Conservation (phyloP, 2,329 filamentous ascomycete genomes). For the Triangularia setosa region DNA sequence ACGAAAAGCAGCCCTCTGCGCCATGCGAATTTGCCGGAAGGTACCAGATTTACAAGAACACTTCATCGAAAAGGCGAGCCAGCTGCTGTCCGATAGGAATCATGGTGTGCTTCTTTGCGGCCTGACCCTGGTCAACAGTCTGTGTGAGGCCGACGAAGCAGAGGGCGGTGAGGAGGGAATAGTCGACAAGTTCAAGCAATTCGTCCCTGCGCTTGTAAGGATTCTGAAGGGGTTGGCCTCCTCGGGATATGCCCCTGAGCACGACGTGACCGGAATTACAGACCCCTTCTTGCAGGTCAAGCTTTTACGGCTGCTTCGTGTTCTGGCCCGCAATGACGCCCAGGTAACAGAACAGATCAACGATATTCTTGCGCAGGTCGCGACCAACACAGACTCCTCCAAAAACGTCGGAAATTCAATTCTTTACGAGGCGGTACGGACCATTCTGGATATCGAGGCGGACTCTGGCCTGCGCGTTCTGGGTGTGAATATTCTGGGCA, state of each 20-base stretch:
- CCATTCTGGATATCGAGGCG: slow-evolving; percentile 96
- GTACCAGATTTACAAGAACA: slow-evolving; percentile 96
- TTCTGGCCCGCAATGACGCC: slow-evolving; percentile 80
- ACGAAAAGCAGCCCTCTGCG: slow-evolving; percentile 94
- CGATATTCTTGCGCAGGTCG: slow-evolving; percentile 94
- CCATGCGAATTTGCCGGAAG: slow-evolving; percentile 97
- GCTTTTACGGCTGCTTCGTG: slow-evolving; percentile 79
- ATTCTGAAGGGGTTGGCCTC: slow-evolving; percentile 89
- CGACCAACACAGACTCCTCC: slow-evolving; percentile 94
- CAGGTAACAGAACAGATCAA: slow-evolving; percentile 96
- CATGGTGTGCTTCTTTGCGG: slow-evolving; percentile 93
- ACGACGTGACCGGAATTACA: slow-evolving; percentile 96
- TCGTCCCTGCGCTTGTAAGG: slow-evolving; percentile 81
- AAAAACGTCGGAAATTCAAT: slow-evolving; percentile 99
- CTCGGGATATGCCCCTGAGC: slow-evolving; percentile 94
- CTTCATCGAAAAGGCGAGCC: slow-evolving; percentile 89
- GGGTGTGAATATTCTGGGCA: slow-evolving; percentile 96
- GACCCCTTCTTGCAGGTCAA: slow-evolving; percentile 98
- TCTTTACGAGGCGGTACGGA: slow-evolving; percentile 92
- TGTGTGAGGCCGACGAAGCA: slow-evolving; percentile 92
- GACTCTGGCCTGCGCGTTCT: slow-evolving; percentile 91
- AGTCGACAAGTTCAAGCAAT: slow-evolving; percentile 83
- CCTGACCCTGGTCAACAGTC: slow-evolving; percentile 80
- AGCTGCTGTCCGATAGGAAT: slow-evolving; percentile 86
- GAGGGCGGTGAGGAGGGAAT: slow-evolving; percentile 87